phyloP scores from a whole-genome alignment of 257 asterid species.

The Nyctanthes arbortristis region DNA sequence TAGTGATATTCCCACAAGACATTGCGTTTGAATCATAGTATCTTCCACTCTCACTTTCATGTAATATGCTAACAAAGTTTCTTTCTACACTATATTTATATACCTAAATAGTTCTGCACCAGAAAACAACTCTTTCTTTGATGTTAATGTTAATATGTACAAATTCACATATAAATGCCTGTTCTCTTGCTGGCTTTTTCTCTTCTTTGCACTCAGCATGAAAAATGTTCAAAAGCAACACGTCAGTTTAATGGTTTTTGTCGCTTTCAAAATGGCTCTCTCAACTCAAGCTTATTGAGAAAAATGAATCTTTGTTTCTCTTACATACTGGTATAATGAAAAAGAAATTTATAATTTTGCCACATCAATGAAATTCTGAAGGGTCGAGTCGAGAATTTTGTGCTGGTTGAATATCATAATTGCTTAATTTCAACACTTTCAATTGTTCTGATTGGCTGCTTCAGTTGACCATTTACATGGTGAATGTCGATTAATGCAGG shows the following conservation, averaged over 20 bases:
- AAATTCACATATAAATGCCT: neutral
- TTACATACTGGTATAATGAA: too few species aligned
- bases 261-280: too few species aligned
- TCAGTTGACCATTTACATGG: conserved; percentile 23
- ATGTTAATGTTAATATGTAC: too few species aligned
- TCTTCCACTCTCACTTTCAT: conserved; percentile 9
- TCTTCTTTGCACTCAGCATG: neutral
- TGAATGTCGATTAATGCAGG: too few species aligned
- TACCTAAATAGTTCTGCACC: neutral
- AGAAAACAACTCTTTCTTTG: neutral
- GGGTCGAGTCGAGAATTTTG: too few species aligned
- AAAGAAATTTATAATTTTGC: too few species aligned
- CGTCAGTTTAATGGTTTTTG: neutral
- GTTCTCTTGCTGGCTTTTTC: neutral
- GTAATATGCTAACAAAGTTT: conserved; percentile 2
- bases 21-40: too few species aligned
- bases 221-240: neutral
- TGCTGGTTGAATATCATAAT: too few species aligned
- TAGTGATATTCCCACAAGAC: too few species aligned
- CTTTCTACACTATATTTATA: neutral
- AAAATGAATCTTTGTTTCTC: too few species aligned
- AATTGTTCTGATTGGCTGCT: conserved; percentile 21
- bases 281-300: too few species aligned
- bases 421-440: conserved; percentile 5
- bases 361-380: too few species aligned